phyloP scores from a whole-genome alignment of 306 rosid species.

The Arachis hypogaea region DNA sequence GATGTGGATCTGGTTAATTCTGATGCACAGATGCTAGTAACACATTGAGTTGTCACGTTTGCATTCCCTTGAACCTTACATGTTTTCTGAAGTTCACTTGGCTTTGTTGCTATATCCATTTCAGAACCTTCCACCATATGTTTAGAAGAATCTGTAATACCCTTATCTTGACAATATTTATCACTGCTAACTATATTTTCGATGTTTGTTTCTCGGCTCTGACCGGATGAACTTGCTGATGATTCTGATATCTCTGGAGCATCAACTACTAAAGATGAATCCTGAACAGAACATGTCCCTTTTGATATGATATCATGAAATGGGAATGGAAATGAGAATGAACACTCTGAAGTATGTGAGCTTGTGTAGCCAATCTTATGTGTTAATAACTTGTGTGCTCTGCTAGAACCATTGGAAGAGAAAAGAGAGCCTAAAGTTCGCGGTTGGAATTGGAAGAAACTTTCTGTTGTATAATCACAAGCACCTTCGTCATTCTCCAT shows the following conservation, averaged over 20 bases:
- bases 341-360: conserved; percentile 44
- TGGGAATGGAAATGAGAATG: conserved; percentile 53
- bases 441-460: conserved; percentile 80
- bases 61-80: conserved; percentile 51
- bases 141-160: conserved; percentile 37
- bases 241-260: conserved; percentile 49
- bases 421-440: conserved; percentile 72
- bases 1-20: conserved; percentile 42
- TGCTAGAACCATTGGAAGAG: conserved; percentile 63
- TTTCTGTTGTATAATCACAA: conserved; percentile 58
- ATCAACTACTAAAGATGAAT: conserved; percentile 40
- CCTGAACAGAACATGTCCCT: conserved; percentile 50
- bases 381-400: conserved; percentile 49
- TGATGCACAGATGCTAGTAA: conserved; percentile 26
- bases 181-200: conserved; percentile 31
- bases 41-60: conserved; percentile 30
- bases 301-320: conserved; percentile 31
- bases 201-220: conserved; percentile 30
- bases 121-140: conserved; percentile 36
- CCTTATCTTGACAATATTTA: conserved; percentile 40
- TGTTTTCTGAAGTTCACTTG: conserved; percentile 42
- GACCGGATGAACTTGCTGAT: conserved; percentile 49
- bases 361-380: conserved; percentile 46
- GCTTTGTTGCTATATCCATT: conserved; percentile 35
- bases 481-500: conserved; percentile 52